Conservation (phyloP, 768 basidiomycete genomes). For the Pleurotus djamor region DNA sequence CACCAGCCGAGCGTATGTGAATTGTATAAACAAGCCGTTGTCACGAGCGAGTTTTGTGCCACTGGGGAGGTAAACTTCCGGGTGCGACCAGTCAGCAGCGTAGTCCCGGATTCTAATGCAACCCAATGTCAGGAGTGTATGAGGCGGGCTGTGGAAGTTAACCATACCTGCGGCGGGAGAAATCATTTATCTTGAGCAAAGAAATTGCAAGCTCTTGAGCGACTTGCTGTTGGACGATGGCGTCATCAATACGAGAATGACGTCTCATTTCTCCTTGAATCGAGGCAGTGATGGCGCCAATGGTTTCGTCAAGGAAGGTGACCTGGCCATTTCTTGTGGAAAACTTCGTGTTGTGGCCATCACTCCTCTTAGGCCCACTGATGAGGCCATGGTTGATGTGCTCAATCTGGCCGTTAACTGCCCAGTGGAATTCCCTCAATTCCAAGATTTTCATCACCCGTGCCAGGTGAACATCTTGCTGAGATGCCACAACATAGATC, state of each 20-base stretch:
- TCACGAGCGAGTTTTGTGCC: not conserved
- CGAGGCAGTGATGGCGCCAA: not conserved
- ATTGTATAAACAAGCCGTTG: not conserved
- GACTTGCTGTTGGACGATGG: not conserved
- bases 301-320: not conserved
- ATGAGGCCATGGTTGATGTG: constrained; percentile 4
- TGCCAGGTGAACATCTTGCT: constrained; percentile 13
- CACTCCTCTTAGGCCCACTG: not conserved
- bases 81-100: not conserved
- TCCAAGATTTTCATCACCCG: constrained; percentile 23
- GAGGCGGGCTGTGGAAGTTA: no score
- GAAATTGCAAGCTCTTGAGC: constrained; percentile 1
- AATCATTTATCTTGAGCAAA: constrained; percentile 3
- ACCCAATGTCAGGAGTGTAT: no score
- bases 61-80: not conserved
- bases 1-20: not conserved
- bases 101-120: not conserved
- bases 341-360: not conserved
- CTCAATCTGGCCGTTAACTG: not conserved
- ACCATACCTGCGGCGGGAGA: not conserved
- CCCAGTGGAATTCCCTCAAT: not conserved
- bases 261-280: not conserved
- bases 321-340: not conserved
- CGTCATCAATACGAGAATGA: not conserved
- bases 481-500: constrained; percentile 38